Percentiles rank a stretch among this genome's conserved stretches.
phyloP scores from a whole-genome alignment of 805 yeast species.

The Saturnispora gosingensis region DNA sequence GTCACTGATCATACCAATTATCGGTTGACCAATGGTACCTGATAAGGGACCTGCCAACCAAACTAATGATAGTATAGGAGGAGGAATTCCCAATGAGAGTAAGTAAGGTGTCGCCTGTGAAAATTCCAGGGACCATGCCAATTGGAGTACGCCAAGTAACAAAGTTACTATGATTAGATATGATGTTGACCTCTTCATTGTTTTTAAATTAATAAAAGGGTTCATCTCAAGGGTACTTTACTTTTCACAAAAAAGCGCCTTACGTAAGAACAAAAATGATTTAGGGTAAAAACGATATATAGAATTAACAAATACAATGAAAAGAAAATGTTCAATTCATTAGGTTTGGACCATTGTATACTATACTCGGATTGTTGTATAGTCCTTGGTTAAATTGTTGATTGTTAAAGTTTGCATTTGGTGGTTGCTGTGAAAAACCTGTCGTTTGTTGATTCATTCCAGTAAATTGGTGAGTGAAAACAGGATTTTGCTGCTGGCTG shows the following conservation, averaged over 20 bases:
- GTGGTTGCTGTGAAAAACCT: slow-evolving; percentile 2
- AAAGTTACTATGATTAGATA: slow-evolving; percentile 40
- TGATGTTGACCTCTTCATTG: slow-evolving; percentile 27
- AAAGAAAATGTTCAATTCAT: background rate
- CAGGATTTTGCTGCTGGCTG: slow-evolving; percentile 11
- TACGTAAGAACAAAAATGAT: background rate
- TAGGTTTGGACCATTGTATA: slow-evolving; percentile 26
- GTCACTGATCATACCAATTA: slow-evolving; percentile 52
- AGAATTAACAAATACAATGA: background rate
- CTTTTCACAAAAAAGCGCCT: background rate
- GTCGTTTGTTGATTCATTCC: slow-evolving; percentile 7
- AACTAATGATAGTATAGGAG: slow-evolving; percentile 43
- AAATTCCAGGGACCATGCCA: slow-evolving; percentile 60
- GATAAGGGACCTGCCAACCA: slow-evolving; percentile 65
- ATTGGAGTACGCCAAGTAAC: slow-evolving; percentile 48
- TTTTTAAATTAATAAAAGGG: background rate
- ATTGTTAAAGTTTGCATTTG: background rate
- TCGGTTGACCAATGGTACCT: slow-evolving; percentile 56
- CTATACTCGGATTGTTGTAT: slow-evolving; percentile 6
- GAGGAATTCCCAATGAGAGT: slow-evolving; percentile 53
- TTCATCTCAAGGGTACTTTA: background rate
- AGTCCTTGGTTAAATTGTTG: slow-evolving; percentile 5
- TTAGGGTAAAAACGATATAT: background rate
- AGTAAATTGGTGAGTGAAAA: background rate
- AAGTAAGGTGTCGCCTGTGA: slow-evolving; percentile 55